A percentile compares a stretch with the other conserved stretches of the same genome.
phyloP scores from a whole-genome alignment of 805 yeast species.

The Starmera pachycereana region DNA sequence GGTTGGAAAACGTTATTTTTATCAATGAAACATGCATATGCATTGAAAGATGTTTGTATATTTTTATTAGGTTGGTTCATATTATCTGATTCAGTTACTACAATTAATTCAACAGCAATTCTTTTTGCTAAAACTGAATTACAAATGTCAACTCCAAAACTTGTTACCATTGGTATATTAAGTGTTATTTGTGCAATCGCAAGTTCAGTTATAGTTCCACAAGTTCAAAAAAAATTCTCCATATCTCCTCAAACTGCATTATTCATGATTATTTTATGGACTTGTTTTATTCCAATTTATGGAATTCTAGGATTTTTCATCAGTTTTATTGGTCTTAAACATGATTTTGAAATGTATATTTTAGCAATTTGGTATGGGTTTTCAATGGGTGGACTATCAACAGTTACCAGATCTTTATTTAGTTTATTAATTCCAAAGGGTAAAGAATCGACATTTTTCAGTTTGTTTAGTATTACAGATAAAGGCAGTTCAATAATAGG shows the following conservation, averaged over 20 bases:
- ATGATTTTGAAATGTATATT: constrained; percentile 56
- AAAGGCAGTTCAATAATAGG: constrained; percentile 73
- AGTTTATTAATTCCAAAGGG: constrained; percentile 65
- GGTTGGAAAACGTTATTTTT: constrained; percentile 54
- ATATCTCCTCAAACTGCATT: constrained; percentile 38
- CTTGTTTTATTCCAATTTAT: constrained; percentile 59
- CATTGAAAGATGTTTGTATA: constrained; percentile 53
- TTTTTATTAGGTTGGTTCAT: constrained; percentile 70
- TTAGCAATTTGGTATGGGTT: constrained; percentile 70
- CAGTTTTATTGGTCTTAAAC: constrained; percentile 44
- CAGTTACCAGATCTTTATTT: constrained; percentile 59
- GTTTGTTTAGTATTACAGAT: constrained; percentile 68
- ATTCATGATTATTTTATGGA: constrained; percentile 45
- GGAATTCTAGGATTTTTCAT: constrained; percentile 60
- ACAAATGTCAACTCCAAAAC: constrained; percentile 54
- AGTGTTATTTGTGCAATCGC: constrained; percentile 57
- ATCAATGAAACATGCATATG: constrained; percentile 49
- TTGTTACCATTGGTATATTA: constrained; percentile 55
- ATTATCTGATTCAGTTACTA: constrained; percentile 63
- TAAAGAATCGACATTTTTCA: constrained; percentile 65
- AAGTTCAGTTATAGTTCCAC: constrained; percentile 55
- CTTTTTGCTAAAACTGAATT: constrained; percentile 64
- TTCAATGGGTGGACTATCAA: constrained; percentile 63
- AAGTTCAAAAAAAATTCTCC: constrained; percentile 24
- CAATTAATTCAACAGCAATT: constrained; percentile 72